Evolutionary conservation across 805 yeast genomes (phyloP).

Genomic region (Starmerella vaccinii): DNA sequence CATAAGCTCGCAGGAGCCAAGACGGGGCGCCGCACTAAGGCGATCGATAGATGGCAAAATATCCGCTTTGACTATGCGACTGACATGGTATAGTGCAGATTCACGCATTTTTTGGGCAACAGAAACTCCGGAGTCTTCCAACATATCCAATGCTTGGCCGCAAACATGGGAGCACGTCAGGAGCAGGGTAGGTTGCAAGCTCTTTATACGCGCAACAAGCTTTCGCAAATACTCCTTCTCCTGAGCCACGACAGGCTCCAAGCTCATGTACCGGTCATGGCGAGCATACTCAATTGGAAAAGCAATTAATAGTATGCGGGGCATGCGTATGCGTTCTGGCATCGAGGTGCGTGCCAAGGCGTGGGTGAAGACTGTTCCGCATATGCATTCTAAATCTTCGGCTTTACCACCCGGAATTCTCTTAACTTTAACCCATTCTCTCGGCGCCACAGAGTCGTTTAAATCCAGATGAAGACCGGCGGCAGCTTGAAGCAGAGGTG

Average conservation of each 20-base stretch:
- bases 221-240: conserved; percentile 77
- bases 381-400: conserved; percentile 48
- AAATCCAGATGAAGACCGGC: conserved; percentile 52
- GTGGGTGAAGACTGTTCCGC: conserved; percentile 80
- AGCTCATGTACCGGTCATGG: conserved; percentile 66
- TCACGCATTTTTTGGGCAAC: conserved; percentile 76
- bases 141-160: conserved; percentile 64
- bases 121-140: conserved; percentile 66
- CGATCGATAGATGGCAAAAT: conserved; percentile 79
- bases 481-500: conserved; percentile 44
- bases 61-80: conserved; percentile 73
- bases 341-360: conserved; percentile 68
- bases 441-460: conserved; percentile 66
- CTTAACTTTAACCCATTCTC: conserved; percentile 83
- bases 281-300: conserved; percentile 82
- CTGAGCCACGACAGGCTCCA: conserved; percentile 76
- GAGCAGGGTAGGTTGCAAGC: conserved; percentile 67
- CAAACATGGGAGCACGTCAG: conserved; percentile 71
- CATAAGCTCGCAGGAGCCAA: conserved; percentile 68
- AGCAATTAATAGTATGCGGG: conserved; percentile 70
- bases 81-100: conserved; percentile 65
- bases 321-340: conserved; percentile 54
- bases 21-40: conserved; percentile 54
- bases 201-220: conserved; percentile 64
- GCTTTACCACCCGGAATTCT: conserved; percentile 67